These are phyloP conservation scores for Hypoxylon sp. DNA, from an alignment of 2,329 filamentous ascomycete genomes.

Conservation along the genomic window DNA sequence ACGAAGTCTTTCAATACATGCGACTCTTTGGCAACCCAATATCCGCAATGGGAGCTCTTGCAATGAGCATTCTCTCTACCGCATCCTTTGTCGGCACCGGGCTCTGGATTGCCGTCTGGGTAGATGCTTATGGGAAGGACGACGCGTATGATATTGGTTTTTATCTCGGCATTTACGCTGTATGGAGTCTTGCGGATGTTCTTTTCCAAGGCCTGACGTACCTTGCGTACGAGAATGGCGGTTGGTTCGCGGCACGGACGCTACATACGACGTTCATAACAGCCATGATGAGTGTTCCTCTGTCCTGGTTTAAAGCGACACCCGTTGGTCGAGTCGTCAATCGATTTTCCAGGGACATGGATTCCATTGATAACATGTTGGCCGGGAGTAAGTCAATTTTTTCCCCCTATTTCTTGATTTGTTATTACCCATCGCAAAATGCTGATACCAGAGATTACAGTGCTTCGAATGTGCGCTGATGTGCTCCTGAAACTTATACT, in stretches of 20 bases:
- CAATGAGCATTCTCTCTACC: conserved; percentile 53
- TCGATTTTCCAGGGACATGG: conserved; percentile 65
- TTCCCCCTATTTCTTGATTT: not conserved
- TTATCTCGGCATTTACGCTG: conserved; percentile 63
- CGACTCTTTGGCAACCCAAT: conserved; percentile 57
- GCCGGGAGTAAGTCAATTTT: conserved; percentile 44
- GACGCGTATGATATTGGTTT: conserved; percentile 56
- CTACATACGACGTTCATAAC: conserved; percentile 63
- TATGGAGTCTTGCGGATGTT: conserved; percentile 54
- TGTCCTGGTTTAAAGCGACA: conserved; percentile 65
- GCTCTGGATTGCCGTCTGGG: conserved; percentile 63
- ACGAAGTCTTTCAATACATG: conserved; percentile 59
- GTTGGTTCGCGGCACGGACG: conserved; percentile 63
- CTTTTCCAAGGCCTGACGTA: conserved; percentile 54
- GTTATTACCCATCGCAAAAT: not conserved
- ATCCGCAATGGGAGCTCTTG: conserved; percentile 52
- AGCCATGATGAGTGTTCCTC: conserved; percentile 61
- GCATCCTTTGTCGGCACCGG: conserved; percentile 53
- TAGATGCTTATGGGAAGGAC: conserved; percentile 58
- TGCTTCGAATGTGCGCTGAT: conserved; percentile 56
- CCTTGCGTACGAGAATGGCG: conserved; percentile 61
- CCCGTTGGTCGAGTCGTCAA: conserved; percentile 63
- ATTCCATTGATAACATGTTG: conserved; percentile 61
- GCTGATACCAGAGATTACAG: conserved; percentile 31
- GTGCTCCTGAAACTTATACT: conserved; percentile 46